Percentiles rank a stretch among this genome's conserved stretches.
These are phyloP conservation scores for Bertia moriformis DNA, from an alignment of 2,329 filamentous ascomycete genomes.

Conservation along the genomic window DNA sequence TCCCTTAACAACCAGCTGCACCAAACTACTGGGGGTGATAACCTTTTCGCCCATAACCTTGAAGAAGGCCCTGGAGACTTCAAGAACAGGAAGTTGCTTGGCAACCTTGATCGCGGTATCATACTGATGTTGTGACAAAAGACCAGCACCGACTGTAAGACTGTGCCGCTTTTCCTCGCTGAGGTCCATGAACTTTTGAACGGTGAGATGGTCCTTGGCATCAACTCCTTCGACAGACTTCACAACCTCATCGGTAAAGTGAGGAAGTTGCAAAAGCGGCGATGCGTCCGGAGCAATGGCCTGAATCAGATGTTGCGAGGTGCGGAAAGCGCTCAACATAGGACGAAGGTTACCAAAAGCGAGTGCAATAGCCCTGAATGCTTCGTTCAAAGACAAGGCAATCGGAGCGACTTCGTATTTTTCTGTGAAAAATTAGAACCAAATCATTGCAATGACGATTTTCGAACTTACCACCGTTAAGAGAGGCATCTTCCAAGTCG, in stretches of 20 bases:
- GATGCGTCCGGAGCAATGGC: slow-evolving; percentile 71
- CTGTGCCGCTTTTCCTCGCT: slow-evolving; percentile 60
- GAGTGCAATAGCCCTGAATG: slow-evolving; percentile 73
- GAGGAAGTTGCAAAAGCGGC: slow-evolving; percentile 78
- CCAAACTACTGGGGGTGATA: slow-evolving; percentile 81
- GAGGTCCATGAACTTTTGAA: slow-evolving; percentile 81
- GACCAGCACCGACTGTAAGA: slow-evolving; percentile 53
- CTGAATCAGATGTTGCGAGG: slow-evolving; percentile 79
- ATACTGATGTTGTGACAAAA: slow-evolving; percentile 67
- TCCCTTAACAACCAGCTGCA: slow-evolving; percentile 88
- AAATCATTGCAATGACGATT: neutral
- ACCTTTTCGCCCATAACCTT: slow-evolving; percentile 91
- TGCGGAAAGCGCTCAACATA: slow-evolving; percentile 66
- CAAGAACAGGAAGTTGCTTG: slow-evolving; percentile 68
- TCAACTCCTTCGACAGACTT: slow-evolving; percentile 55
- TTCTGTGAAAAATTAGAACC: slow-evolving; percentile 37
- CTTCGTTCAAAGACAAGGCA: slow-evolving; percentile 70
- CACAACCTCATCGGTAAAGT: slow-evolving; percentile 59
- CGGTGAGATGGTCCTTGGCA: slow-evolving; percentile 57
- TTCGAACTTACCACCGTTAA: slow-evolving; percentile 33
- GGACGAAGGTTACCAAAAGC: slow-evolving; percentile 75
- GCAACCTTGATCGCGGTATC: slow-evolving; percentile 61
- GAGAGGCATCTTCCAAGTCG: slow-evolving; percentile 62
- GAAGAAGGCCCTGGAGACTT: slow-evolving; percentile 89
- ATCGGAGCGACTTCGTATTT: slow-evolving; percentile 84